Conservation (phyloP, 768 basidiomycete species). For the Suillus ampliporus region DNA sequence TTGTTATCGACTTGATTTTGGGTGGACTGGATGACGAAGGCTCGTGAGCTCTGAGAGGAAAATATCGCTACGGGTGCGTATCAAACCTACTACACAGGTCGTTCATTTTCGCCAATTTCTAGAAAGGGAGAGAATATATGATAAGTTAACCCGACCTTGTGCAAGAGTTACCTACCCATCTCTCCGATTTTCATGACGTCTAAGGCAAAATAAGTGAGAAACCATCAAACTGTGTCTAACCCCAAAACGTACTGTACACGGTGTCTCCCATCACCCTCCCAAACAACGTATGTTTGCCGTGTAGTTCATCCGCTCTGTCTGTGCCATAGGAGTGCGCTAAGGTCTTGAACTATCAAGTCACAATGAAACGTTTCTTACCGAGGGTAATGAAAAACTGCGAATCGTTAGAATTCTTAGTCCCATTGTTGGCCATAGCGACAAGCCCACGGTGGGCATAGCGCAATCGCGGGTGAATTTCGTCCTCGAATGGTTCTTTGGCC, state of each 20-base stretch:
- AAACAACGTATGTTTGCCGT: slow-evolving; percentile 94
- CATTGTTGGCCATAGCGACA: slow-evolving; percentile 93
- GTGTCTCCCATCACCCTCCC: slow-evolving; percentile 91
- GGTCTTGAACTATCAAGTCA: slow-evolving; percentile 5
- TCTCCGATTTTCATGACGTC: slow-evolving; percentile 93
- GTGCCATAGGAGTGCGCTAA: slow-evolving; percentile 1
- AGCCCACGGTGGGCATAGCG: slow-evolving; percentile 90
- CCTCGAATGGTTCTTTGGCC: slow-evolving; percentile 82
- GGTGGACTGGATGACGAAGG: slow-evolving; percentile 66
- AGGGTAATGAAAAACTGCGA: slow-evolving; percentile 97
- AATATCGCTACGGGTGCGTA: not conserved
- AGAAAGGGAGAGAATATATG: slow-evolving; percentile 3
- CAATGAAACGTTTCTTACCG: slow-evolving; percentile 48
- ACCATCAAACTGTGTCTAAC: not conserved
- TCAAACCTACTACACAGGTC: slow-evolving; percentile 76
- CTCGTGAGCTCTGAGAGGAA: slow-evolving; percentile 10
- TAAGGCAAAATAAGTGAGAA: slow-evolving; percentile 32
- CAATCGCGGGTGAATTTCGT: slow-evolving; percentile 92
- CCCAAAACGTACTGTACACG: slow-evolving; percentile 71
- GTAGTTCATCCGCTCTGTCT: slow-evolving; percentile 92
- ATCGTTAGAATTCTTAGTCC: slow-evolving; percentile 86
- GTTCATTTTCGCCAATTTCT: slow-evolving; percentile 78
- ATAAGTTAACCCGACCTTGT: not conserved
- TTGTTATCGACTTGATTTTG: slow-evolving; percentile 83
- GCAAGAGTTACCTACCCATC: slow-evolving; percentile 60